phyloP scores from a whole-genome alignment of 2,329 filamentous ascomycete genomes.

The Gremmenia infestans region DNA sequence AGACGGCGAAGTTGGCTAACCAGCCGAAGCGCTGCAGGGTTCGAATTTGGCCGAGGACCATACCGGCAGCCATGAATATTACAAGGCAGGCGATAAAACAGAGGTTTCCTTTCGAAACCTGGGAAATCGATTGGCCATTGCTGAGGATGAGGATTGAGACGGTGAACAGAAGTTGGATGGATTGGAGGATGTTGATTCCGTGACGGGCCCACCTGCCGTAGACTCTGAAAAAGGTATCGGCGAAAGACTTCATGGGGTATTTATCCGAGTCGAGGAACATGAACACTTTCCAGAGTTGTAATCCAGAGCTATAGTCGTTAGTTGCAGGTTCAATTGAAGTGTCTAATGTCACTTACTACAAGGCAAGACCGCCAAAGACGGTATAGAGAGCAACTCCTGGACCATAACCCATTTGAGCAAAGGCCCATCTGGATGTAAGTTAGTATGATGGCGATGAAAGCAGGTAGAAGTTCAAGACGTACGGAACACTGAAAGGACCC shows the following conservation, averaged over 20 bases:
- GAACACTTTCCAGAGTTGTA: slow-evolving; percentile 23
- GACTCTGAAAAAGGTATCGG: slow-evolving; percentile 39
- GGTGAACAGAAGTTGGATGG: slow-evolving; percentile 44
- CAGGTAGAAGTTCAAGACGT: background rate
- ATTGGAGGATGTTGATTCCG: slow-evolving; percentile 44
- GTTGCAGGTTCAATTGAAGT: background rate
- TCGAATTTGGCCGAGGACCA: slow-evolving; percentile 50
- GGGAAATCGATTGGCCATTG: slow-evolving; percentile 50
- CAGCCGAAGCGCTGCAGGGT: slow-evolving; percentile 50
- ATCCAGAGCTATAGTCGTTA: slow-evolving; percentile 15
- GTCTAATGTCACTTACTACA: slow-evolving; percentile 35
- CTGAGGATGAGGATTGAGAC: slow-evolving; percentile 48
- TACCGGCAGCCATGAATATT: slow-evolving; percentile 46
- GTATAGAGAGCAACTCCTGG: slow-evolving; percentile 23
- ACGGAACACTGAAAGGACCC: slow-evolving; percentile 15
- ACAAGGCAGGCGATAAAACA: slow-evolving; percentile 50
- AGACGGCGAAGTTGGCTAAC: slow-evolving; percentile 51
- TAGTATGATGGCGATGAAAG: no score
- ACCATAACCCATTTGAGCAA: slow-evolving; percentile 25
- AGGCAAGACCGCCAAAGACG: slow-evolving; percentile 21
- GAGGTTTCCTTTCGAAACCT: slow-evolving; percentile 44
- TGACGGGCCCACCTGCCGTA: slow-evolving; percentile 42
- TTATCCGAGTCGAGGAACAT: slow-evolving; percentile 21
- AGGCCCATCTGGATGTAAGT: slow-evolving; percentile 32
- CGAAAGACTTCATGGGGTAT: slow-evolving; percentile 24